These are phyloP conservation scores for Dentipellis sp. DNA, from an alignment of 768 basidiomycete genomes.

Conservation along the genomic window DNA sequence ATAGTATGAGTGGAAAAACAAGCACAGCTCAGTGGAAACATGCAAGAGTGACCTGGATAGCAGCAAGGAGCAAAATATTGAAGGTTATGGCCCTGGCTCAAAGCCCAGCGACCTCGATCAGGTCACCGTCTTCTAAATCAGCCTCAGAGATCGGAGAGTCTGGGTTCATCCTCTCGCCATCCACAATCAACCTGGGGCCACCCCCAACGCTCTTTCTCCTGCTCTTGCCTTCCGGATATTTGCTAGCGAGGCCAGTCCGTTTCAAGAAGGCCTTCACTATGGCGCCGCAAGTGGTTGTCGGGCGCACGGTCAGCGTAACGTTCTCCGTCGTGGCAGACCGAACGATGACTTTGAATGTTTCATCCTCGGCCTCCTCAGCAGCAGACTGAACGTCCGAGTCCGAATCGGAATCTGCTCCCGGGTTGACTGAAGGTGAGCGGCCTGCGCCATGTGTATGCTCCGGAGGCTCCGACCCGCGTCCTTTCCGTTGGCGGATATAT, in stretches of 20 bases:
- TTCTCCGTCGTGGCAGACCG: constrained; percentile 50
- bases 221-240: constrained; percentile 34
- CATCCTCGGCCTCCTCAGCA: constrained; percentile 30
- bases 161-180: constrained; percentile 64
- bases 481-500: constrained; percentile 41
- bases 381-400: constrained; percentile 12
- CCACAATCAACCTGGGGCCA: constrained; percentile 47
- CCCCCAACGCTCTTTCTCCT: constrained; percentile 21
- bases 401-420: constrained; percentile 19
- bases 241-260: constrained; percentile 49
- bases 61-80: too few species aligned
- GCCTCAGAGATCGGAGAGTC: constrained; percentile 51
- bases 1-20: too few species aligned
- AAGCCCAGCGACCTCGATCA: constrained; percentile 47
- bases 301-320: constrained; percentile 59
- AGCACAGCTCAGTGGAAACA: too few species aligned
- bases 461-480: constrained; percentile 11
- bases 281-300: constrained; percentile 66
- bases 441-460: constrained; percentile 5
- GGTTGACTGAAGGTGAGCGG: constrained; percentile 11
- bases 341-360: constrained; percentile 57
- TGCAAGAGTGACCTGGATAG: too few species aligned
- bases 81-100: not conserved
- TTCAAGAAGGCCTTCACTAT: constrained; percentile 72
- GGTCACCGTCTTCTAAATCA: constrained; percentile 73